These are phyloP conservation scores for Gossypium thurberi DNA, from an alignment of 345 rosid species.

Conservation along the genomic window DNA sequence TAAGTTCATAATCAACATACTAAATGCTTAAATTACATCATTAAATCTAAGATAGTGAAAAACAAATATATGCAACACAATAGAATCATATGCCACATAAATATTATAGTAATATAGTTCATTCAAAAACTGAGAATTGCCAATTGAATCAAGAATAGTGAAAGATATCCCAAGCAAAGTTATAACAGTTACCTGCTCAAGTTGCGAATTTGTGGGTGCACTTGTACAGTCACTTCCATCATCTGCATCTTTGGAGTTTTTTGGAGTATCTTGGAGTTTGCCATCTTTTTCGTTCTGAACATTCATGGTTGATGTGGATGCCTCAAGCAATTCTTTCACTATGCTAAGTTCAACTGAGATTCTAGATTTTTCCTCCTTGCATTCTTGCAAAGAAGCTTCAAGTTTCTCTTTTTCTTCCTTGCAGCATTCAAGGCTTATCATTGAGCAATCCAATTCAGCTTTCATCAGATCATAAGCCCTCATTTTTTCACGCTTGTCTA, in stretches of 20 bases:
- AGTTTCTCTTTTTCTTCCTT: slow-evolving; percentile 88
- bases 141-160: not conserved
- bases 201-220: slow-evolving; percentile 17
- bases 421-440: slow-evolving; percentile 91
- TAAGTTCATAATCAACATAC: not conserved
- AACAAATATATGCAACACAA: not conserved
- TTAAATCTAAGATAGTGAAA: not conserved
- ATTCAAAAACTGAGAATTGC: not conserved
- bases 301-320: slow-evolving; percentile 24
- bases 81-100: not conserved
- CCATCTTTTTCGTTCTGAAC: slow-evolving; percentile 21
- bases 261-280: slow-evolving; percentile 18
- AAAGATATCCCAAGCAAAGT: not conserved
- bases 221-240: slow-evolving; percentile 19
- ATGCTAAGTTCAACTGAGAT: slow-evolving; percentile 48
- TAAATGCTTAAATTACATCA: not conserved
- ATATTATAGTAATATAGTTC: not conserved
- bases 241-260: slow-evolving; percentile 26
- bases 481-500: slow-evolving; percentile 71
- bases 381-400: slow-evolving; percentile 58
- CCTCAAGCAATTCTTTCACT: slow-evolving; percentile 41
- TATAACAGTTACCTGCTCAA: slow-evolving; percentile 32
- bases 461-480: slow-evolving; percentile 74
- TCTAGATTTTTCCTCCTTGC: slow-evolving; percentile 49
- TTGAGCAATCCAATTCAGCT: slow-evolving; percentile 90